Conservation (phyloP, 176 grass and related monocot genomes). For the Carex cristatella region DNA sequence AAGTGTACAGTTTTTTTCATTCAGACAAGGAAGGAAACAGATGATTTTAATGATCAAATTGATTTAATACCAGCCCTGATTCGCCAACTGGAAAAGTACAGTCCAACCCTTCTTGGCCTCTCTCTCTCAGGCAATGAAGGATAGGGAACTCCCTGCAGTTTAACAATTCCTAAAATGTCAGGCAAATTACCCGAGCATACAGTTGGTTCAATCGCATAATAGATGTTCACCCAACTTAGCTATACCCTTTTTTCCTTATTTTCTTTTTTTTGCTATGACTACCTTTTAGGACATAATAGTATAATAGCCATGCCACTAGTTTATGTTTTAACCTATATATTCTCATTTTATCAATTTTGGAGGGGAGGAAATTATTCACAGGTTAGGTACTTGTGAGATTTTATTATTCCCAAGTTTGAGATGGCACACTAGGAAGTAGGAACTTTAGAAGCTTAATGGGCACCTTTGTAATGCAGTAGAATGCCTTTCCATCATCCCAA, state of each 20-base stretch:
- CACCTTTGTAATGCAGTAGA: constrained; percentile 98
- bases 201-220: background rate
- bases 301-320: background rate
- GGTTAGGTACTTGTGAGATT: background rate
- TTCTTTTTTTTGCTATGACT: background rate
- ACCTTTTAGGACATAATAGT: background rate
- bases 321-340: background rate
- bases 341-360: background rate
- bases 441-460: background rate
- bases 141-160: constrained; percentile 73
- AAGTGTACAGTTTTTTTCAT: constrained; percentile 2
- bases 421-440: background rate
- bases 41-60: background rate
- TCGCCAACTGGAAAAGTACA: constrained; percentile 96
- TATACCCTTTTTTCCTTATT: background rate
- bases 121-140: constrained; percentile 78
- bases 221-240: background rate
- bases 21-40: constrained; percentile 5
- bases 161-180: background rate
- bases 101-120: constrained; percentile 85
- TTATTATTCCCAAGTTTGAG: background rate
- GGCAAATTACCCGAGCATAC: background rate
- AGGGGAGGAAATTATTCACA: background rate
- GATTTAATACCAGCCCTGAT: constrained; percentile 70
- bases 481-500: constrained; percentile 83